phyloP scores from a whole-genome alignment of 2,329 filamentous ascomycete genomes.

The Cytospora paraplurivora region DNA sequence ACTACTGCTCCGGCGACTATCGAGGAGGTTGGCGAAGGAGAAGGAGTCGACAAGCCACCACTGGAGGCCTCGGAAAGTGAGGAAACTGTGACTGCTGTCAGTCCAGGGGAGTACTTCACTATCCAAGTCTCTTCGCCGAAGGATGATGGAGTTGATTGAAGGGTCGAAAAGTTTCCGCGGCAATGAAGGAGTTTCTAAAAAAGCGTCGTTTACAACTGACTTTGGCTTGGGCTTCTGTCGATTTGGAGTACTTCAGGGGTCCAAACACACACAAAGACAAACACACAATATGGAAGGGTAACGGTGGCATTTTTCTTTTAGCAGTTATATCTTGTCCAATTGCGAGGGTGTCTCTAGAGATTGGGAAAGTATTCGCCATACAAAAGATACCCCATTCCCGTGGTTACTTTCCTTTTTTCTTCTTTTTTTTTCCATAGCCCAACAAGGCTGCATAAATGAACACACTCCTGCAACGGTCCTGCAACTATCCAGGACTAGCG shows the following conservation, averaged over 20 bases:
- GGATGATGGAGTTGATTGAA: constrained; percentile 10
- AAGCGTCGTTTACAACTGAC: neutral
- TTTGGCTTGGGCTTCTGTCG: neutral
- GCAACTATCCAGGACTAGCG: too few relatives aligned
- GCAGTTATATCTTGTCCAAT: neutral
- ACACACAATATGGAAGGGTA: neutral
- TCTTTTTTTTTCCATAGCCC: constrained; percentile 21
- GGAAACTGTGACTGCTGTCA: constrained; percentile 16
- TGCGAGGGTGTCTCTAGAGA: constrained; percentile 6
- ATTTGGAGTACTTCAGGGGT: constrained; percentile 11
- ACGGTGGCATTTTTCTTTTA: neutral
- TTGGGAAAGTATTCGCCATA: constrained; percentile 14
- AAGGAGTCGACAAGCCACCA: neutral
- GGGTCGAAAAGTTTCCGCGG: constrained; percentile 4
- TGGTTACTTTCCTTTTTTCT: constrained; percentile 16
- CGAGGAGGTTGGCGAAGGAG: neutral
- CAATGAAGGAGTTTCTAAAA: neutral
- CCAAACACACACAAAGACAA: too few relatives aligned
- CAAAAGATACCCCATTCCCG: constrained; percentile 28
- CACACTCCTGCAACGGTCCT: neutral
- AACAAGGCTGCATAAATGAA: constrained; percentile 15
- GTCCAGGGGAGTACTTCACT: neutral
- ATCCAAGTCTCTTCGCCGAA: neutral
- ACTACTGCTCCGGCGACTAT: neutral
- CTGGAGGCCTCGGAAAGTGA: neutral